phyloP scores from a whole-genome alignment of 2,329 filamentous ascomycete genomes.

The Daldinia sp. region DNA sequence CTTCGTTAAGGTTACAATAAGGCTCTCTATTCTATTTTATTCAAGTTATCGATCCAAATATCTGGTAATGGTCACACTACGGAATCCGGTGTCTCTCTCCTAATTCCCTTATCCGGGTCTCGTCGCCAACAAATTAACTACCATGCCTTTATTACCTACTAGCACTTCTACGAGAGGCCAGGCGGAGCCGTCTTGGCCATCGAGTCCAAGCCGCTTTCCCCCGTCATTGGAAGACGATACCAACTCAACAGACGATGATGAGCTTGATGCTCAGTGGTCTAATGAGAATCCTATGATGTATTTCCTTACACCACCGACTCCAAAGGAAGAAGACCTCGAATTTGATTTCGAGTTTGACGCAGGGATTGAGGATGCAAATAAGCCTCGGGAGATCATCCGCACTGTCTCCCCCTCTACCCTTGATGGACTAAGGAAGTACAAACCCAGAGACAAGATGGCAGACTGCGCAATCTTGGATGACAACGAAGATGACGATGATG shows the following conservation, averaged over 20 bases:
- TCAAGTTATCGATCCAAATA: constrained; percentile 23
- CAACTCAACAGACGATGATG: constrained; percentile 60
- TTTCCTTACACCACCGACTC: constrained; percentile 64
- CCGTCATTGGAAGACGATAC: constrained; percentile 57
- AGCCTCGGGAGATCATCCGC: constrained; percentile 61
- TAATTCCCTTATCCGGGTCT: constrained; percentile 21
- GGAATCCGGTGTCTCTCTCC: constrained; percentile 29
- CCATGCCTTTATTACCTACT: constrained; percentile 48
- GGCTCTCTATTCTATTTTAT: constrained; percentile 28
- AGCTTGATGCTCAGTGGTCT: constrained; percentile 54
- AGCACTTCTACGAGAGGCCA: constrained; percentile 50
- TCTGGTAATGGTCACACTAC: constrained; percentile 38
- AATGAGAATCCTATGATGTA: constrained; percentile 67
- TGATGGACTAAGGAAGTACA: constrained; percentile 61
- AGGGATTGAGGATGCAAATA: constrained; percentile 65
- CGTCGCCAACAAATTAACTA: constrained; percentile 33
- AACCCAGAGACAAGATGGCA: constrained; percentile 55
- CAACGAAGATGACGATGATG: constrained; percentile 61
- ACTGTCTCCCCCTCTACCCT: constrained; percentile 70
- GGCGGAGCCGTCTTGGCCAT: constrained; percentile 63
- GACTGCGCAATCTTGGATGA: constrained; percentile 58
- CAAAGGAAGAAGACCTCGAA: constrained; percentile 57
- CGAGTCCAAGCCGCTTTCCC: constrained; percentile 62
- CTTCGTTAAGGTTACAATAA: constrained; percentile 38
- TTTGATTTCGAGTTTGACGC: constrained; percentile 67